Evolutionary conservation across 106 monocot genomes (phyloP), one percentile per base, ranked within the genome.

Genomic region (Iris macrosiphon): DNA sequence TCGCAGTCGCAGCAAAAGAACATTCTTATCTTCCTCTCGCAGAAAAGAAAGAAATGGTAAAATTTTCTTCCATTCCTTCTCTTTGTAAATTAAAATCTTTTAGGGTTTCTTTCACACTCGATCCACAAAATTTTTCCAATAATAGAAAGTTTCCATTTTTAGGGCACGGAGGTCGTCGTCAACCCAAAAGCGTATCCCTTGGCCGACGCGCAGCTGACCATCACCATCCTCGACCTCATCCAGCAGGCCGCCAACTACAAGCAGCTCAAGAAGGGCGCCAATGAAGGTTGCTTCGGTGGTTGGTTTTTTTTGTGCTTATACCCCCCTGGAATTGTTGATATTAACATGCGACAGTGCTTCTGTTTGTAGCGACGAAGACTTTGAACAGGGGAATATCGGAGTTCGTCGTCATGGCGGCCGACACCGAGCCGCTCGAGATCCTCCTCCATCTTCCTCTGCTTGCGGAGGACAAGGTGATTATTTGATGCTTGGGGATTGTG

Each of bases 401-500:
- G 76, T 85, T 85, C 31, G 72, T 85, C 3, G 85, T 80, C 27
- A 80, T 85, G 85, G 85, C 85, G 26, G 85, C 85, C 1, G 80
- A 85, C 51, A 63, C 80, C 1, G 85, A 85, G 62, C 88, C 83
- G 8, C 65, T 89, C 6, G 88, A 89, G 52, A 89, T 89, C 42
- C 83, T 89, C 20, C 83, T 89, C 10, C 88, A 89, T n/a, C 80
- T 89, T 42, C 88, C 88, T 12, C 58, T 89, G 55, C 76, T 89
- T 6, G 79, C 88, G 4, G 88, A 89, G 31, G 88, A 89, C 52
- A 89, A 89, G 79, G 88, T 89, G n/a, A n/a, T n/a, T n/a, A n/a
- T n/a, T n/a, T n/a, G n/a, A n/a, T n/a, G n/a, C n/a, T n/a, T n/a
- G n/a, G n/a, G n/a, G n/a, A n/a, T n/a, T n/a, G n/a, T n/a, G n/a